Base-by-base conservation (phyloP, 495 filamentous ascomycete genomes). In the Daldinia loculata region DNA sequence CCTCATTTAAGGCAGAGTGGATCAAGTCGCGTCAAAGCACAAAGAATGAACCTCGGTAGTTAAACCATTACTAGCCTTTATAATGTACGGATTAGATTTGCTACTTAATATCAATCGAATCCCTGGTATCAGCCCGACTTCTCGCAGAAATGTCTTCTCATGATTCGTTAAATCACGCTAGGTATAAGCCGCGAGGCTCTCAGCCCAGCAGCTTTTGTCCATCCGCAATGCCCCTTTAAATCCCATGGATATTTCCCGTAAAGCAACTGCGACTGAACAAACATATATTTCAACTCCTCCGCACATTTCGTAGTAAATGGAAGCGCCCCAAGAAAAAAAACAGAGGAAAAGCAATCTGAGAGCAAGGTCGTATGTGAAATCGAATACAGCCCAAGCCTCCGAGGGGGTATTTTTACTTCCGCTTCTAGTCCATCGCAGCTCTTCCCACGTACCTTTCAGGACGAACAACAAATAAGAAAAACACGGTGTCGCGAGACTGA, bases 391-490 rank as follows among this genome's bases (percentile, higher is more conserved):
- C 60, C 19, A 30, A 56, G 57, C 56, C 56, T 69, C 43, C 29
- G 65, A 58, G 70, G 65, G 65, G 65, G 65, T 72, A 72, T 72
- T 65, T 68, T 63, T 62, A 51, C 52, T 73, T 72, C 66, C 70
- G 36, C 41, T 41, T 73, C 61, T 63, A 73, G 52, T 56, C 51
- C 58, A 62, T 62, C 60, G 36, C 30, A 66, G 27, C 61, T 51
- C 56, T 68, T 39, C 51, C 61, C 61, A 38, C 61, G 34, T 43
- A 55, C 43, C 19, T 66, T 55, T 51, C 61, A 38, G 36, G 58
- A 65, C 27, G 17, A 58, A 51, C 1, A 65, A 65, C 9, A 63
- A 56, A 34, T 3, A 57, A 58, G 12, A 58, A 66, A 62, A 63
- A 24, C 2, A 14, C 3, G 17, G 36, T 58, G 50, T 59, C 70